Conservation (phyloP, 768 basidiomycete species). For the Leccinum aurantiacum region DNA sequence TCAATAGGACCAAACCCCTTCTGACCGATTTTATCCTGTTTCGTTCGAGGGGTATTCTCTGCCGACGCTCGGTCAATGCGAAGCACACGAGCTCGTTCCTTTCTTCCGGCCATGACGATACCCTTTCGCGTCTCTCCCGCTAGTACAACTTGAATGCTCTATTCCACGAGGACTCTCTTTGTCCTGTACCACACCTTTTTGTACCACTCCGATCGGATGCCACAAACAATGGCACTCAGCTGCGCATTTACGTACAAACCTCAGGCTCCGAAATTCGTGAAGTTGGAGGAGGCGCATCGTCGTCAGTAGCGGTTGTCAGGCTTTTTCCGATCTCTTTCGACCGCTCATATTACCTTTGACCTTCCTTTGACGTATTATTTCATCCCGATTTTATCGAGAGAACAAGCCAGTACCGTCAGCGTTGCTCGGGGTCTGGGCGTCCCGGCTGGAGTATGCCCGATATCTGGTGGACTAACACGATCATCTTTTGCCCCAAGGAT, state of each 20-base stretch:
- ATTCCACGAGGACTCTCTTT: conserved; percentile 63
- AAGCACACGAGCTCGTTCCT: conserved; percentile 80
- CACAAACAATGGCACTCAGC: conserved; percentile 73
- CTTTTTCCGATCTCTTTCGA: conserved; percentile 75
- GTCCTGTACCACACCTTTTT: conserved; percentile 70
- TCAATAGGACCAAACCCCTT: conserved; percentile 37
- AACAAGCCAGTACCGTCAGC: background rate
- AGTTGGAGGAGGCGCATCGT: conserved; percentile 63
- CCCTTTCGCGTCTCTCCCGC: conserved; percentile 47
- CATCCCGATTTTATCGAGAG: conserved; percentile 63
- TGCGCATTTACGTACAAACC: conserved; percentile 85
- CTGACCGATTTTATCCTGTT: conserved; percentile 65
- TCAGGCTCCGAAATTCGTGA: conserved; percentile 32
- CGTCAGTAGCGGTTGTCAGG: conserved; percentile 72
- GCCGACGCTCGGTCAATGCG: conserved; percentile 61
- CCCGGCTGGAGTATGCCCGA: conserved; percentile 50
- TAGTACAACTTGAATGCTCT: conserved; percentile 59
- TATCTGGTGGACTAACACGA: conserved; percentile 72
- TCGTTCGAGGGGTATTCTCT: conserved; percentile 86
- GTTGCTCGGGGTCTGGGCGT: conserved; percentile 54
- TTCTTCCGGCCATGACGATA: conserved; percentile 51
- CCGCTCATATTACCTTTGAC: conserved; percentile 66
- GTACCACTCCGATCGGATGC: conserved; percentile 76
- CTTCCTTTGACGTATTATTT: conserved; percentile 71
- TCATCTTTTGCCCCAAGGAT: conserved; percentile 65